Base-by-base conservation (phyloP, 106 monocot genomes). In the Dioscorea dumetorum region DNA sequence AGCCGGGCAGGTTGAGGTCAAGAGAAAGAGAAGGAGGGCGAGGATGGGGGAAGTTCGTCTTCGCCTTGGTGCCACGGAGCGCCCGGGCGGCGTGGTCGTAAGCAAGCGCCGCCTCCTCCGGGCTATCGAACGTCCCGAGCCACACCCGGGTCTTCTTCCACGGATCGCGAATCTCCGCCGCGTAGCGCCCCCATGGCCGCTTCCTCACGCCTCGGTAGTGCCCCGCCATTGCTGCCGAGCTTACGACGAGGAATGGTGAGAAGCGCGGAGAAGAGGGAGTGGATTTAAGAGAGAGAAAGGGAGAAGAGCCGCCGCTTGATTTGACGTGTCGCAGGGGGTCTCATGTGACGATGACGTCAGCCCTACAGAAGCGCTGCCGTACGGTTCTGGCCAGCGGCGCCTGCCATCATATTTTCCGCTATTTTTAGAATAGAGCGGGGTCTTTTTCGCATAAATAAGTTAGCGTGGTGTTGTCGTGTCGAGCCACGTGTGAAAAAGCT, bases 131-230 rank as follows among this genome's bases (percentile, higher is more conserved):
- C 35, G 73, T 73, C 15, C 73, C 73, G 3, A 73, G 73, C 73
- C 73, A 73, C 15, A 70, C 70, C 48, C 77, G 23, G 4, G 77
- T 77, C 70, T 77, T 77, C 77, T 71, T 77, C 77, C 77, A 77
- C 28, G 77, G 77, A 64, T 77, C 77, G 0, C 77, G 41, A 15
- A 77, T 77, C 77, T 77, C 77, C 32, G 77, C 77, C n/a, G 77
- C 77, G 70, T 68, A 76, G 50, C 76, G 20, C 19, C 76, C 76
- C 76, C 76, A 76, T 14, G 76, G 76, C 23, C 76, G 14, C 77
- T 77, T 77, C 50, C 77, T 11, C 13, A 77, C 77, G 4, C 77
- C 77, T 28, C 76, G 33, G 64, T 73, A 73, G 34, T 73, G 73
- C 33, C 52, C 73, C 15, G 33, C 73, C 15, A 53, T 59, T 23